phyloP scores from a whole-genome alignment of 352 stramenopile genomes.

The Globisporangium abappressorium region DNA sequence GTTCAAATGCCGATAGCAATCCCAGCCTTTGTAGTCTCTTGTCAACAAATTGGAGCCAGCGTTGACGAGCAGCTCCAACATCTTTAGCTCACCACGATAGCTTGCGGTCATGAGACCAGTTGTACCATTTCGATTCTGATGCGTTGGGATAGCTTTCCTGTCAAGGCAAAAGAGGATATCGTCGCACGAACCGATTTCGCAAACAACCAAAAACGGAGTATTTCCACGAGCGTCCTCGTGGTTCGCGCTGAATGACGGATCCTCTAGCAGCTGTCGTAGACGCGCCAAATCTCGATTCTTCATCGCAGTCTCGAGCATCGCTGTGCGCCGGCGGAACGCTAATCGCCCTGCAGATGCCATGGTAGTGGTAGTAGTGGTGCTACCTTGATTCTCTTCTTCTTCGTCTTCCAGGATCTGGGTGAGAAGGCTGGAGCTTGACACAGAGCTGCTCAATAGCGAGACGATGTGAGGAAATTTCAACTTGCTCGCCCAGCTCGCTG shows the following conservation, averaged over 20 bases:
- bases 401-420: constrained; percentile 40
- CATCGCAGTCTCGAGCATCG: constrained; percentile 42
- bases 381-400: constrained; percentile 18
- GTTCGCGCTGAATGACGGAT: constrained; percentile 39
- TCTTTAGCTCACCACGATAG: constrained; percentile 33
- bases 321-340: constrained; percentile 12
- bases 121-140: constrained; percentile 45
- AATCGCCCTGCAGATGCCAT: constrained; percentile 8
- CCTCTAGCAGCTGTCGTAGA: constrained; percentile 34
- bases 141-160: constrained; percentile 34
- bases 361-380: not conserved
- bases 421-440: constrained; percentile 23
- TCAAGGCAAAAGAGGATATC: constrained; percentile 41
- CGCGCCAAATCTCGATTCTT: constrained; percentile 23
- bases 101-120: constrained; percentile 46
- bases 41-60: constrained; percentile 35
- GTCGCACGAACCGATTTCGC: constrained; percentile 19
- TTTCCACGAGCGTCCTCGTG: constrained; percentile 43
- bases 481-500: constrained; percentile 36
- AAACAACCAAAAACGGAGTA: constrained; percentile 41
- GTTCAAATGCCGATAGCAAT: constrained; percentile 42
- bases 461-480: constrained; percentile 27
- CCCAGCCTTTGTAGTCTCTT: constrained; percentile 41
- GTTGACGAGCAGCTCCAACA: constrained; percentile 39
- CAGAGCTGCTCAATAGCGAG: constrained; percentile 27